Conservation (phyloP, 139 green algal species). For the Chlamydomonas incerta region DNA sequence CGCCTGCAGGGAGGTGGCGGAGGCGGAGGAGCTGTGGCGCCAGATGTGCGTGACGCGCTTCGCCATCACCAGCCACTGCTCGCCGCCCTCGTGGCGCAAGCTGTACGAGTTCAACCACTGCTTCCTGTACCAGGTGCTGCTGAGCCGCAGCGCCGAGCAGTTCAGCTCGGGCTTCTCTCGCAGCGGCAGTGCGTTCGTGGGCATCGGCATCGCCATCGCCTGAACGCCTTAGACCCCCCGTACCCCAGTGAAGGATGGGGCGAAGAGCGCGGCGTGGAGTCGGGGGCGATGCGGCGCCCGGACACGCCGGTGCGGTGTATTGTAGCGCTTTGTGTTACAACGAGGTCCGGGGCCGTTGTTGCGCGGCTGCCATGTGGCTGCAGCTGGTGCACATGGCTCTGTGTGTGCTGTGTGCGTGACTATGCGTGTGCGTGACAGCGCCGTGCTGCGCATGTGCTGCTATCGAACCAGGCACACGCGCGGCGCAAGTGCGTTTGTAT, state of each 20-base stretch:
- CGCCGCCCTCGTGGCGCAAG: constrained; percentile 22
- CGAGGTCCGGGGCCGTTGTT: no score
- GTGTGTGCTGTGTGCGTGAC: no score
- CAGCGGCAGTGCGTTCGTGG: neutral
- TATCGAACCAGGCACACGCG: no score
- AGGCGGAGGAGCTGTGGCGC: neutral
- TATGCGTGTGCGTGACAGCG: neutral
- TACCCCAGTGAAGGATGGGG: no score
- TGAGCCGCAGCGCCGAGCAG: constrained; percentile 26
- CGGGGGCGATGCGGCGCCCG: no score
- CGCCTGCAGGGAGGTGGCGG: neutral
- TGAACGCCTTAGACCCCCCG: no score
- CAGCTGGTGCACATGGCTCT: no score
- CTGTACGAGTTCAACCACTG: constrained; percentile 46
- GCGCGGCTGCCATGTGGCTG: no score
- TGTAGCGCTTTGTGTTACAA: no score
- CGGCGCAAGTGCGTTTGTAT: neutral
- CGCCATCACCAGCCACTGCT: neutral
- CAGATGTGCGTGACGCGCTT: constrained; percentile 2
- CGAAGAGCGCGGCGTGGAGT: no score
- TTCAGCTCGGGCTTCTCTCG: neutral
- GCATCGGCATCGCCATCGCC: constrained; percentile 34
- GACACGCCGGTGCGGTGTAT: no score
- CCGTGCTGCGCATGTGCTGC: neutral
- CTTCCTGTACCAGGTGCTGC: constrained; percentile 51